Evolutionary conservation across 1,284 basidiomycete genomes (phyloP).

Genomic region (Phenoliferia sp.): DNA sequence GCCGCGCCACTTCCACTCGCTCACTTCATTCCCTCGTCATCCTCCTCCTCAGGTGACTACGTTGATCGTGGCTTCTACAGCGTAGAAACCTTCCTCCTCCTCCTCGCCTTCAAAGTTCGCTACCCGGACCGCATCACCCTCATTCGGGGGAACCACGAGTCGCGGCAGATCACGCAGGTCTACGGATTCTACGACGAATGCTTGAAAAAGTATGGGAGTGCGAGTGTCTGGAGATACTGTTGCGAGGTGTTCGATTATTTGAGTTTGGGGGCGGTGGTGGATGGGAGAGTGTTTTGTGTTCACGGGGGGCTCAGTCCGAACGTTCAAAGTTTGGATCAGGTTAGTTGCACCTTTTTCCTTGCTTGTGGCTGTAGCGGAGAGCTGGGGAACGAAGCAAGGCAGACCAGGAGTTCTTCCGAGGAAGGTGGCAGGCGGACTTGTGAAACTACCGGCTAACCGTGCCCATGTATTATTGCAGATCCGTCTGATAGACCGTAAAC

Average conservation of each 20-base stretch:
- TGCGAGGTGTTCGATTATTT: constrained; percentile 98
- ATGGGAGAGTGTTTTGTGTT: constrained; percentile 86
- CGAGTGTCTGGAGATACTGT: constrained; percentile 96
- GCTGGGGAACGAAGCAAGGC: neutral
- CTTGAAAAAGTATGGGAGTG: constrained; percentile 89
- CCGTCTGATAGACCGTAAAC: constrained; percentile 88
- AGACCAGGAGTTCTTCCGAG: no score
- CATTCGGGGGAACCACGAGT: constrained; percentile 97
- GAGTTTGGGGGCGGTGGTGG: constrained; percentile 87
- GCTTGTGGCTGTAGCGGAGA: neutral
- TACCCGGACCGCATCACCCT: constrained; percentile 97
- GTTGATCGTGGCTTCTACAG: constrained; percentile 96
- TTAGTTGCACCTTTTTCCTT: neutral
- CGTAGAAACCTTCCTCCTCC: constrained; percentile 92
- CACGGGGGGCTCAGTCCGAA: constrained; percentile 91
- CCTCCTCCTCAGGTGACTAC: constrained; percentile 63
- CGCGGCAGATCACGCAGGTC: constrained; percentile 96
- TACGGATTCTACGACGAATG: constrained; percentile 99
- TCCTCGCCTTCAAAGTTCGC: constrained; percentile 92
- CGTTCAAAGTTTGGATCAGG: constrained; percentile 47
- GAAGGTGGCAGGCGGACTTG: no score
- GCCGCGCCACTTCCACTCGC: neutral
- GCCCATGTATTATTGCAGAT: constrained; percentile 56
- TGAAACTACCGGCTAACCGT: no score
- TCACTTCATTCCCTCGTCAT: neutral